Evolutionary conservation across 2,329 filamentous ascomycete genomes (phyloP), one percentile per base, ranked within the genome.

Genomic region (Aureobasidium mangrovei): DNA sequence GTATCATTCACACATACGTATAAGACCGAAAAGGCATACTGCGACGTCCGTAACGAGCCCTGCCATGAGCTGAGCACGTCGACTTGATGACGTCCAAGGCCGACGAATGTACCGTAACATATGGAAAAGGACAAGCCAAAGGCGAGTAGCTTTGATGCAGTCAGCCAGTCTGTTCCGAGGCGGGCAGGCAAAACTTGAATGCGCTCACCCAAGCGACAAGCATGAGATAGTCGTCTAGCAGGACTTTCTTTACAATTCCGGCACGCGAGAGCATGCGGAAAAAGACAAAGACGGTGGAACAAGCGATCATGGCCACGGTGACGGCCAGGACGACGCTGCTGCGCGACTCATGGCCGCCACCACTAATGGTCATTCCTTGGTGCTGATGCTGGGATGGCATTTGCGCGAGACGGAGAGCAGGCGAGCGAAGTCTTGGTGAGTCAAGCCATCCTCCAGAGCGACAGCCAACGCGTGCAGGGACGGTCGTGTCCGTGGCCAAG

Each of bases 191-290:
- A 7, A 18, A 1, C 3, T 41, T n/a, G 7, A 4, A 12, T 9
- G 32, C 4, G 61, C 68, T 67, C 39, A 82, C 69, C 91, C 89
- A 95, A 54, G 90, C 88, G 39, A 87, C 60, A 8, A 89, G 69
- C 69, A 95, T 93, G 62, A 87, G 80, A 69, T 84, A 86, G 74
- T 95, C 91, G 70, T 95, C 89, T 74, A 80, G 80, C 54, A 78
- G 82, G 49, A 89, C 71, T 53, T 79, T 83, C 61, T 80, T 81
- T 54, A 95, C 84, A 47, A 96, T 84, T 44, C 78, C 81, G 47
- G 80, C 76, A 29, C 90, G 80, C 57, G 86, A 89, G 40, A 88
- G 71, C 60, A 95, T 75, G 53, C 91, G 83, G 35, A 87, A 78
- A 40, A 76, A 75, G 61, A 95, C 87, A 65, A 95, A 91, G 53